Percentiles rank a stretch among this genome's conserved stretches.
phyloP scores from a whole-genome alignment of 2,329 filamentous ascomycete genomes.

The Fusarium falciforme region DNA sequence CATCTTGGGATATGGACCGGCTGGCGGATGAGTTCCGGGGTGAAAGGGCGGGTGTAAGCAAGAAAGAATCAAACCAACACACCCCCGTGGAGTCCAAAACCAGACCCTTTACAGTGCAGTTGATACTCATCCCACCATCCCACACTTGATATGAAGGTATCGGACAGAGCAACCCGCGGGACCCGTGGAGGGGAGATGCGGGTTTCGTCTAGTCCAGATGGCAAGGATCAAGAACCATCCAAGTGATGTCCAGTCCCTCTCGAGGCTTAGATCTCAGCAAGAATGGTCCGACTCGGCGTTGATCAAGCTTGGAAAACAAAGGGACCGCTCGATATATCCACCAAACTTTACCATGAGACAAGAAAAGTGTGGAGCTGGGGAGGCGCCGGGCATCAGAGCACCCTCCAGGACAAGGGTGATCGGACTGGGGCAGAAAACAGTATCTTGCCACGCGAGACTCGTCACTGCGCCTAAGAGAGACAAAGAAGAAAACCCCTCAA shows the following conservation, averaged over 20 bases:
- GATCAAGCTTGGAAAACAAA: background rate
- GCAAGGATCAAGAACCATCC: slow-evolving; percentile 1
- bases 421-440: background rate
- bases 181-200: slow-evolving; percentile 6
- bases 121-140: slow-evolving; percentile 4
- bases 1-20: background rate
- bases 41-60: background rate
- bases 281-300: background rate
- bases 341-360: slow-evolving; percentile 4
- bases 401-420: slow-evolving; percentile 4
- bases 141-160: background rate
- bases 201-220: slow-evolving; percentile 21
- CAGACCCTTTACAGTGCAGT: slow-evolving; percentile 11
- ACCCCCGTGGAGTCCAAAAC: background rate
- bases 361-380: background rate
- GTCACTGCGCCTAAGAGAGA: background rate
- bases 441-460: background rate
- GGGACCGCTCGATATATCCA: background rate
- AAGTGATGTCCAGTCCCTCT: background rate
- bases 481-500: background rate
- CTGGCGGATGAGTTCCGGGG: background rate
- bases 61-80: slow-evolving; percentile 28
- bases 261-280: background rate
- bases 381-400: background rate
- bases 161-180: background rate